Evolutionary conservation across 305 asterid species (phyloP).

Genomic region (Fraxinus dipetala): DNA sequence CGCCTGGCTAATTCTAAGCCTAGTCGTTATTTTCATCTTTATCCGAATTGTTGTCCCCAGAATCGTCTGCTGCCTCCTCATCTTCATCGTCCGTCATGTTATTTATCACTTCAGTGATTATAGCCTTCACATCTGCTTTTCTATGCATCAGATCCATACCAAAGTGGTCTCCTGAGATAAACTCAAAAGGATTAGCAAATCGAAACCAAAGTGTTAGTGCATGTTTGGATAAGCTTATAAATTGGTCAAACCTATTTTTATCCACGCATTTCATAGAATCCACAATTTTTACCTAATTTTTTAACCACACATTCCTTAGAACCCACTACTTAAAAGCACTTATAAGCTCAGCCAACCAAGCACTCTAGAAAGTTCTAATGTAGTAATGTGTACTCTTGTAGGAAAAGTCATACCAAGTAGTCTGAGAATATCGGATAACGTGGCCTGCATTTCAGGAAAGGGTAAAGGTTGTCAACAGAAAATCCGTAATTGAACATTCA

Average conservation of each 20-base stretch:
- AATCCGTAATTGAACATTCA: not conserved
- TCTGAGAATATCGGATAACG: not conserved
- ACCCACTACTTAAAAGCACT: not conserved
- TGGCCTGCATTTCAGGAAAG: not conserved
- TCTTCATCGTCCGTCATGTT: constrained; percentile 44
- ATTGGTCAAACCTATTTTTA: not conserved
- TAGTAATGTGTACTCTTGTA: not conserved
- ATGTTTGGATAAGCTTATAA: not conserved
- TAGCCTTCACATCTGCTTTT: constrained; percentile 42
- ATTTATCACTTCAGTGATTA: constrained; percentile 44
- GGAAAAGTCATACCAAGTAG: not conserved
- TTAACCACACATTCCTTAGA: not conserved
- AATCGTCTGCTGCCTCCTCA: constrained; percentile 27
- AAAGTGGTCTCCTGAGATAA: constrained; percentile 13
- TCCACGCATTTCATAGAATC: not conserved
- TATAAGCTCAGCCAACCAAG: not conserved
- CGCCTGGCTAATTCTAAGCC: not conserved
- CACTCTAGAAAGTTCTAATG: not conserved
- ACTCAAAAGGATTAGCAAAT: not conserved
- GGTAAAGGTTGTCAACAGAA: not conserved
- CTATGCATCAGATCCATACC: constrained; percentile 38
- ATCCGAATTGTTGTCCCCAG: constrained; percentile 10
- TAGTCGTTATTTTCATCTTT: constrained; percentile 15
- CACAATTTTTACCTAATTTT: not conserved
- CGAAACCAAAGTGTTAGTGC: not conserved